These are phyloP conservation scores for Mrakia frigida DNA, from an alignment of 768 basidiomycete genomes.

Conservation along the genomic window DNA sequence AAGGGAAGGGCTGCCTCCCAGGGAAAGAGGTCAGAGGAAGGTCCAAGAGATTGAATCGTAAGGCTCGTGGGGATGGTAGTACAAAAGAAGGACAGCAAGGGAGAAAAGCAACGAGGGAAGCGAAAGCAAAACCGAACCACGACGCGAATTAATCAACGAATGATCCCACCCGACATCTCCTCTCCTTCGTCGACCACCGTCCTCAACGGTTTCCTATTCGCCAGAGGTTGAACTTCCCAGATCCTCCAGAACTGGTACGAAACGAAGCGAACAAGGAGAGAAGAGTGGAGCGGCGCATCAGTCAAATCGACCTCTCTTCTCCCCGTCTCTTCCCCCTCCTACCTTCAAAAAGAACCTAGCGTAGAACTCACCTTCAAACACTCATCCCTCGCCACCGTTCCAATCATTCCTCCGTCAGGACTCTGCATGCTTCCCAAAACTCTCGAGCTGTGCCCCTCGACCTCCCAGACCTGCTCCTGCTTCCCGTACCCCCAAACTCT, in stretches of 20 bases:
- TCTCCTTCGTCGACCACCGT: constrained; percentile 39
- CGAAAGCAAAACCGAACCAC: constrained; percentile 12
- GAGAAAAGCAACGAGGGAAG: too few relatives aligned
- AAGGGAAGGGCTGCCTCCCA: too few relatives aligned
- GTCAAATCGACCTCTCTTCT: neutral
- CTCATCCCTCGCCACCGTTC: constrained; percentile 89
- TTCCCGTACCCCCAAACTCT: constrained; percentile 62
- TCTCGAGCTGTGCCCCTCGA: constrained; percentile 86
- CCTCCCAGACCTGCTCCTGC: constrained; percentile 71
- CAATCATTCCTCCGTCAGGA: constrained; percentile 85
- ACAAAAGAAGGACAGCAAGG: too few relatives aligned
- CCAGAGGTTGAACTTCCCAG: constrained; percentile 42
- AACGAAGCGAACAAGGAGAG: neutral
- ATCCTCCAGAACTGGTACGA: constrained; percentile 62
- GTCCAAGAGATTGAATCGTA: too few relatives aligned
- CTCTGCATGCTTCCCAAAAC: constrained; percentile 78
- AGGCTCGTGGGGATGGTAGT: neutral
- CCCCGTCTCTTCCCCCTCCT: neutral
- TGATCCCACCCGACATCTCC: constrained; percentile 27
- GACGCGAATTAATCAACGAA: neutral
- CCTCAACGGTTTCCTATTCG: constrained; percentile 31
- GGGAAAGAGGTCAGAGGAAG: neutral
- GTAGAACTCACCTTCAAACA: constrained; percentile 66
- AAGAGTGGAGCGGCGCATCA: neutral
- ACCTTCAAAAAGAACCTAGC: too few relatives aligned